Evolutionary conservation across 2,329 filamentous ascomycete genomes (phyloP).

Genomic region (Nectriaceae sp.): DNA sequence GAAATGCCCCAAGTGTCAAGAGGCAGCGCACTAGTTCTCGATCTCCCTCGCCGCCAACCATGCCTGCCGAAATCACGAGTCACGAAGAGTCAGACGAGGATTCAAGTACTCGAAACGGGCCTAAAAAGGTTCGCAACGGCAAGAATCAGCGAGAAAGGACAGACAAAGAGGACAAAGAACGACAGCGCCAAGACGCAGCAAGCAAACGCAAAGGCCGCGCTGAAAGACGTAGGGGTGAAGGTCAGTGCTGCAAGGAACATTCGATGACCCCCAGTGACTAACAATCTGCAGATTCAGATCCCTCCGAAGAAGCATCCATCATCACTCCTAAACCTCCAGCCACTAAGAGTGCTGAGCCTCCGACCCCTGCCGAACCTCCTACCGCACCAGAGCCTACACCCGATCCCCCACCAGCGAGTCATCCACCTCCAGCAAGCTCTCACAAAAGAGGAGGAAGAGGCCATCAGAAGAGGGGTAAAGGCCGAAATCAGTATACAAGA

Average conservation of each 20-base stretch:
- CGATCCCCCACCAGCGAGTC: slow-evolving; percentile 46
- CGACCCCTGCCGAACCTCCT: slow-evolving; percentile 31
- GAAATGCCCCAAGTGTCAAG: slow-evolving; percentile 72
- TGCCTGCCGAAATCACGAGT: slow-evolving; percentile 49
- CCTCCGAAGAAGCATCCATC: slow-evolving; percentile 65
- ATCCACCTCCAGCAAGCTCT: slow-evolving; percentile 47
- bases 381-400: slow-evolving; percentile 31
- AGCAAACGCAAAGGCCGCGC: slow-evolving; percentile 80
- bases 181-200: slow-evolving; percentile 71
- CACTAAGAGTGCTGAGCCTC: slow-evolving; percentile 33
- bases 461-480: slow-evolving; percentile 66
- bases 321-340: slow-evolving; percentile 38
- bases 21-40: slow-evolving; percentile 81
- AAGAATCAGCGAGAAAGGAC: slow-evolving; percentile 64
- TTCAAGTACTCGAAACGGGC: slow-evolving; percentile 48
- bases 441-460: slow-evolving; percentile 63
- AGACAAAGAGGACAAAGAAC: slow-evolving; percentile 74
- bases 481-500: slow-evolving; percentile 82
- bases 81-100: slow-evolving; percentile 75
- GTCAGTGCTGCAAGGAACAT: slow-evolving; percentile 46
- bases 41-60: slow-evolving; percentile 60
- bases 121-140: slow-evolving; percentile 62
- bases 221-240: slow-evolving; percentile 79
- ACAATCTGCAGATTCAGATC: slow-evolving; percentile 63
- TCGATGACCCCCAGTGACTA: slow-evolving; percentile 7